Base-by-base conservation (phyloP, 2,329 filamentous ascomycete genomes). In the Aspergillus udagawae region DNA sequence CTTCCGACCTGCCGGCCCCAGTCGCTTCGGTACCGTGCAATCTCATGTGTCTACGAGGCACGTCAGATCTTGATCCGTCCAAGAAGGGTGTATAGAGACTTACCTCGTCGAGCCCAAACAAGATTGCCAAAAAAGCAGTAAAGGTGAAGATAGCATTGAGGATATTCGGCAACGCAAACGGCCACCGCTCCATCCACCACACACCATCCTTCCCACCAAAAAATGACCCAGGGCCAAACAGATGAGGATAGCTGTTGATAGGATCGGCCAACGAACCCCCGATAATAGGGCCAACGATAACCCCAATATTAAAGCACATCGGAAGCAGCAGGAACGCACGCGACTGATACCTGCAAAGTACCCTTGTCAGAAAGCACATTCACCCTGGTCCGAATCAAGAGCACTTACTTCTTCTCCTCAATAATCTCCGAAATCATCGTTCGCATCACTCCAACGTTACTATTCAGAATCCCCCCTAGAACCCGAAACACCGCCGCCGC, bases 361-460 rank as follows among this genome's bases (percentile, higher is more conserved):
- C 5, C 6, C 29, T 6, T 12, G 50, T 59, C 29, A 62, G 51
- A 44, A 42, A 47, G 3, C 27, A 4, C 9, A 12, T 3, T 8
- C 10, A 38, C 21, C 17, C 28, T 23, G 28, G 28, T 25, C 32
- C n/a, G 47, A 17, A 27, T 2, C 25, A 3, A 23, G 7, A 0
- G 14, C 10, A 59, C 70, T 41, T 65, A 88, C 77, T 83, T 87
- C 72, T 88, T 89, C 73, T 90, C 87, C 51, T 81, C 79, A 41
- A 91, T 84, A 35, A 89, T 87, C 71, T 91, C 88, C 1, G 83
- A 82, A 49, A 90, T 87, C 82, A 90, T 87, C 5, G 87, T 90
- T 59, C 87, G 78, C 85, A 91, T 87, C 3, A 91, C 86, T 0
- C 87, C 87, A 1, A 90, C 82, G 67, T 90, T 91, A 1, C 87